phyloP scores from a whole-genome alignment of 371 early-diverging fungal genomes.

The Dichotomocladium elegans region DNA sequence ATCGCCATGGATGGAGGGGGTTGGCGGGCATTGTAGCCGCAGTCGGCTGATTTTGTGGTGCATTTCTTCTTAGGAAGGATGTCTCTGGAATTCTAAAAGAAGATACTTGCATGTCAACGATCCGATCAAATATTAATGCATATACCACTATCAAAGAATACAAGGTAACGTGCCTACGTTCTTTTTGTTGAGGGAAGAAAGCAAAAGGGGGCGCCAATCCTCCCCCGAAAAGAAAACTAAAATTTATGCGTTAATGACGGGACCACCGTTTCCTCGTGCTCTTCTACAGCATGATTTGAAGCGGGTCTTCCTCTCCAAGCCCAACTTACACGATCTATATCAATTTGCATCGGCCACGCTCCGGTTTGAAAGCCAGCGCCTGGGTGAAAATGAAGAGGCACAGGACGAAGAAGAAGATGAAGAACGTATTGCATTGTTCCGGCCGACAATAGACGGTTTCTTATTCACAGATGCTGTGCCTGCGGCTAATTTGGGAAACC shows the following conservation, averaged over 20 bases:
- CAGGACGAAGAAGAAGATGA: background rate
- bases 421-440: slow-evolving; percentile 23
- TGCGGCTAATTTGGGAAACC: no score
- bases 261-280: background rate
- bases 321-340: no score
- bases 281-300: slow-evolving; percentile 9
- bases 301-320: slow-evolving; percentile 3
- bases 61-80: no score
- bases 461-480: slow-evolving; percentile 29
- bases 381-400: background rate
- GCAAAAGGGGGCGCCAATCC: background rate
- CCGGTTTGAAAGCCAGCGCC: slow-evolving; percentile 8
- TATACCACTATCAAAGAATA: slow-evolving; percentile 3
- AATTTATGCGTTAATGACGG: background rate
- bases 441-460: slow-evolving; percentile 42
- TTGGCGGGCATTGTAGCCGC: no score
- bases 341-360: slow-evolving; percentile 6
- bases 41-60: no score
- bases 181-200: no score
- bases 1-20: no score
- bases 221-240: no score
- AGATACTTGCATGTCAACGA: background rate
- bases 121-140: slow-evolving; percentile 2
- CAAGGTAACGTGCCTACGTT: background rate
- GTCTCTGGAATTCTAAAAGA: no score